Base-by-base conservation (phyloP, 768 basidiomycete genomes). In the Pulveroboletus sp. region DNA sequence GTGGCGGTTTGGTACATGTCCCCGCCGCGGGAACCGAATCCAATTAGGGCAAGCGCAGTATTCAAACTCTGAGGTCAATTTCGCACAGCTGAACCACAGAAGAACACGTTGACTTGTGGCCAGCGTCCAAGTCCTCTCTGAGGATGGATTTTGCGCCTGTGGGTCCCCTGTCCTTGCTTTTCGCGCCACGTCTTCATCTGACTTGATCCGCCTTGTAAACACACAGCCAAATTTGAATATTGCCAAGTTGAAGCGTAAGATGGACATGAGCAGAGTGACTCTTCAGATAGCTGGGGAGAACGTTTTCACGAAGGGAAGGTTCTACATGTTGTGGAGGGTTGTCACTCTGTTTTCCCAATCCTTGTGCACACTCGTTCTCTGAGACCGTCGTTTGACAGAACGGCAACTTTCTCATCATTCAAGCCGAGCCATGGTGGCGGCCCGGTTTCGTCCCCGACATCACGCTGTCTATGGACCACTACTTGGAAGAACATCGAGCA, bases 341-440 rank as follows among this genome's bases (percentile, higher is more conserved):
- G 21, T 18, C 40, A 11, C 48, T 33, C n/a, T 36, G 6, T 42
- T 32, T 32, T 13, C 32, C 32, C 13, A 14, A 33, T 33, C 6
- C 14, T 33, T 33, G 11, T 9, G 13, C 8, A 6, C 14, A 28
- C 5, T 7, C 11, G 11, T 32, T 28, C 30, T 46, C 52, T 63
- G 37, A 67, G 18, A 31, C 27, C 6, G 26, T 31, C n/a, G 10
- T 30, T 36, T n/a, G 24, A 8, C 37, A 69, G 64, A 37, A 68
- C 18, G 60, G 68, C 4, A 50, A 64, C 39, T 61, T 57, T 46
- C 44, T 69, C 17, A 45, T 56, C 38, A 60, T 68, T 30, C 66
- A 68, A 50, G 66, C 62, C 13, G 68, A 66, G 47, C 62, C 68
- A 7, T 68, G 59, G 51, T 51, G 54, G 48, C 66, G 61, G 38